A percentile compares a stretch with the other conserved stretches of the same genome.
These are phyloP conservation scores for Oryza longistaminata DNA, from an alignment of 176 grass and related monocot species.

Conservation along the genomic window DNA sequence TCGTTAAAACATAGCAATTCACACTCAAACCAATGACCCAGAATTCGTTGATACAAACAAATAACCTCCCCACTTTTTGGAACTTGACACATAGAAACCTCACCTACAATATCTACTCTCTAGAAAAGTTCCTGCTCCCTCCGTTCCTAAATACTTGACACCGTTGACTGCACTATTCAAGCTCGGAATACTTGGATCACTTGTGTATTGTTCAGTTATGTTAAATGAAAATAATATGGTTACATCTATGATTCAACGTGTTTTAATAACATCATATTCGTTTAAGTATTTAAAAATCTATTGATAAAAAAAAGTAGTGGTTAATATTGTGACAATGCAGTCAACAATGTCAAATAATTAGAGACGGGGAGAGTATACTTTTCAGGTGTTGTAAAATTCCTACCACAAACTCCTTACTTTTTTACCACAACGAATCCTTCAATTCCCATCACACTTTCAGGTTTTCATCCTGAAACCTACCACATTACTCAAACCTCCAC, in stretches of 20 bases:
- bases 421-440: background rate
- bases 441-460: background rate
- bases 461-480: background rate
- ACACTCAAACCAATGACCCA: background rate
- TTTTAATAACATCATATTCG: background rate
- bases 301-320: background rate
- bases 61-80: background rate
- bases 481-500: background rate
- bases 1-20: background rate
- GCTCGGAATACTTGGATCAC: background rate
- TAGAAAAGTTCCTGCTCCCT: background rate
- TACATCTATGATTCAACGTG: background rate
- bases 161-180: background rate
- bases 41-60: background rate
- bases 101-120: background rate
- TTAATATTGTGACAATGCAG: background rate
- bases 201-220: background rate
- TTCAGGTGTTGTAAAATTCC: no score
- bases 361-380: background rate
- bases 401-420: background rate
- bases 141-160: no score
- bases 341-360: no score
- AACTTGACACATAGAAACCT: background rate
- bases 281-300: background rate
- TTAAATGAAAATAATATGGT: background rate